Percentiles rank a stretch among this genome's conserved stretches.
Evolutionary conservation across 148 eudicot genomes (phyloP).

Genomic region (Silene conica): DNA sequence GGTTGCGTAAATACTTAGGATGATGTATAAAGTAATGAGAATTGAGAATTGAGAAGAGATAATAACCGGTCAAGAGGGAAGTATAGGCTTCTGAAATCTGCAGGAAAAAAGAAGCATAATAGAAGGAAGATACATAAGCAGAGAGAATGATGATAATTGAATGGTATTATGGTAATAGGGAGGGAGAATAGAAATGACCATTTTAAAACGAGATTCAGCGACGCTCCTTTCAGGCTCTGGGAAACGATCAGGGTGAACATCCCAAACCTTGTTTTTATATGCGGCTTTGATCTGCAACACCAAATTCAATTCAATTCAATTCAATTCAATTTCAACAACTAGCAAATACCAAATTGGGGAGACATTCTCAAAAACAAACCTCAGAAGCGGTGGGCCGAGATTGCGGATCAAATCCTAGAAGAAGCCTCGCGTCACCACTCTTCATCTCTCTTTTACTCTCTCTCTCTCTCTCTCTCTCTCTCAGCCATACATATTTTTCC

Average conservation of each 20-base stretch:
- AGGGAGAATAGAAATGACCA: conserved; percentile 26
- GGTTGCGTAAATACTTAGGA: no score
- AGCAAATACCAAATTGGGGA: no score
- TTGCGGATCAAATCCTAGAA: conserved; percentile 46
- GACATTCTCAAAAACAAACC: conserved; percentile 26
- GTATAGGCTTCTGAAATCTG: conserved; percentile 87
- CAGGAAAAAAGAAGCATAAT: conserved; percentile 7
- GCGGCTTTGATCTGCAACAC: conserved; percentile 75
- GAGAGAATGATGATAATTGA: no score
- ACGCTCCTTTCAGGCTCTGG: conserved; percentile 36
- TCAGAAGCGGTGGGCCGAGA: conserved; percentile 40
- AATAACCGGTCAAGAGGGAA: conserved; percentile 49
- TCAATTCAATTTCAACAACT: no score
- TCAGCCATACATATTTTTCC: not conserved
- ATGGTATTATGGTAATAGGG: no score
- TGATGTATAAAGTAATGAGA: no score
- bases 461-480: not conserved
- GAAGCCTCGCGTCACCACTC: conserved; percentile 35
- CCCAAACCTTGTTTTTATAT: conserved; percentile 60
- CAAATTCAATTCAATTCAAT: not conserved
- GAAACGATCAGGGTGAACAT: conserved; percentile 67
- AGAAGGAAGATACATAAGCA: no score
- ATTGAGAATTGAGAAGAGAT: no score
- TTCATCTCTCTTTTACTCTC: conserved; percentile 23
- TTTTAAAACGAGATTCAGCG: conserved; percentile 57